Base-by-base conservation (phyloP, 208 protist species). In the Jaenimonas drosophilae region DNA sequence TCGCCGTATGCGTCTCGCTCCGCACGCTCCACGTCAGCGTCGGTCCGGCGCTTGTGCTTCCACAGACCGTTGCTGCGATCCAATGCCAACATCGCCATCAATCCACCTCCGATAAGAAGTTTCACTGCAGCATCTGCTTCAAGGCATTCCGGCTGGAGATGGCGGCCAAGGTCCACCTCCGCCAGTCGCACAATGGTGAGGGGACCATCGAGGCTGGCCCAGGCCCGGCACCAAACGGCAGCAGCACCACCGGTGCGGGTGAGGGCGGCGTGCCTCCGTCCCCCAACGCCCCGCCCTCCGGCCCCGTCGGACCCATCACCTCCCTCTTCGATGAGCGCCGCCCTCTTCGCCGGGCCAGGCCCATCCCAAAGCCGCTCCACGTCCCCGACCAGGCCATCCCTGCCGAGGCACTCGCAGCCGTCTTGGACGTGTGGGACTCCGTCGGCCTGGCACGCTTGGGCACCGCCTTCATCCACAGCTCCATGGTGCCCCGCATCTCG, bases 91-190 rank as follows among this genome's bases (percentile, higher is more conserved):
- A 25, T 27, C 59, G 76, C 6, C 37, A 27, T 26, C 74, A 84
- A 49, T 61, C 60, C 7, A 44, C 67, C 0, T 33, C 65, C 0
- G 80, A 93, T 11, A 86, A 85, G 37, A 82, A 78, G 41, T 93
- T 85, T 49, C 85, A 93, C 46, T 93, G 85, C 43, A 85, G 77
- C 32, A 57, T 93, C 6, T 93, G 85, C 59, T 77, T 78, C 20
- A 93, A 93, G 54, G 47, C 71, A 1, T 93, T 93, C 58, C 74
- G 85, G 12, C 50, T 93, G 7, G 80, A 93, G 54, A 89, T 88
- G 80, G 85, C 85, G 21, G 85, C 85, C 3, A 76, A 87, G 53
- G 56, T 93, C 17, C 85, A 93, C 39, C 48, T 93, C 33, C 73
- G 86, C 47, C 85, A 93, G 64, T 79, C 72, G 21, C 85, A 93